These are phyloP conservation scores for Pseudocercospora fuligena DNA, from an alignment of 2,329 filamentous ascomycete species.

Conservation along the genomic window DNA sequence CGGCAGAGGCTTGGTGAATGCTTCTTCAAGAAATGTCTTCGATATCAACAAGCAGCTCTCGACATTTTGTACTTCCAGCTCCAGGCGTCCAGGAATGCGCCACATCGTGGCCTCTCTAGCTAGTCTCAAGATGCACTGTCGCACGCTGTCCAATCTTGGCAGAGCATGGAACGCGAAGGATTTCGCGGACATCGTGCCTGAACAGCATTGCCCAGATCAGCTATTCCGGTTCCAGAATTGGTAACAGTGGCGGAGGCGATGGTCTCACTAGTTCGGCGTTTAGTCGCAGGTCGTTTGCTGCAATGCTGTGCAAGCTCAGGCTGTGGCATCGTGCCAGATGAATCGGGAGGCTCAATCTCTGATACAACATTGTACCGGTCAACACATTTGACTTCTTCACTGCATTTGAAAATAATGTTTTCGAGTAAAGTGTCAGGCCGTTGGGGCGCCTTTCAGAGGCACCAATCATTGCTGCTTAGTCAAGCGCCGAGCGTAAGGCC, in stretches of 20 bases:
- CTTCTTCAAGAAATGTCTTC: neutral
- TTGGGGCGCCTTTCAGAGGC: neutral
- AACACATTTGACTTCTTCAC: too few species aligned
- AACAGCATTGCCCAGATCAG: neutral
- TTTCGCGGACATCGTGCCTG: neutral
- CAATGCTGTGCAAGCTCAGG: neutral
- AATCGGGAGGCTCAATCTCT: too few species aligned
- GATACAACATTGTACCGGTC: too few species aligned
- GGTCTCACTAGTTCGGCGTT: neutral
- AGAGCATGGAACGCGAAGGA: neutral
- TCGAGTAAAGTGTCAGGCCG: too few species aligned
- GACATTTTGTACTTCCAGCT: conserved; percentile 9
- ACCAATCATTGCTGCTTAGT: neutral
- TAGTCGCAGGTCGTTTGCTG: neutral
- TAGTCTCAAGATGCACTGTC: neutral
- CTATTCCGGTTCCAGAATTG: neutral
- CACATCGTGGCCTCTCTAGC: conserved; percentile 2
- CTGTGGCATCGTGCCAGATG: neutral
- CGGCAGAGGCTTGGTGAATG: conserved; percentile 1
- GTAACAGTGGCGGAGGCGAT: conserved; percentile 5
- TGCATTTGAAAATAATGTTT: too few species aligned
- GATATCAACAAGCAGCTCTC: neutral
- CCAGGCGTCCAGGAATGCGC: conserved; percentile 3
- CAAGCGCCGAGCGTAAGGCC: neutral
- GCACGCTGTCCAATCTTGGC: neutral